These are phyloP conservation scores for Cruciata laevipes DNA, from an alignment of 257 asterid genomes.

Conservation along the genomic window DNA sequence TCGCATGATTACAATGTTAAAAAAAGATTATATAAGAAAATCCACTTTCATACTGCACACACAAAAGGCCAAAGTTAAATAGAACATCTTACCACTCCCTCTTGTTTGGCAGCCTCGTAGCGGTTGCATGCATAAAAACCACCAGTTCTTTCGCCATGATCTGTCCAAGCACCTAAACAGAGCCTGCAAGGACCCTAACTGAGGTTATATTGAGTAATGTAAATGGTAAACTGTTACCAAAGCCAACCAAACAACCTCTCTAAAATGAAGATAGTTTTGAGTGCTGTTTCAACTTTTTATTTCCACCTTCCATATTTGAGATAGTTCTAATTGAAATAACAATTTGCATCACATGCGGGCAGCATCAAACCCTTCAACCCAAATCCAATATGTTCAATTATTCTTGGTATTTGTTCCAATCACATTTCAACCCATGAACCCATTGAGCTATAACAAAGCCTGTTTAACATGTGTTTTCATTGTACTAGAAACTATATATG, in stretches of 20 bases:
- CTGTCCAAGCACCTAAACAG: conserved; percentile 96
- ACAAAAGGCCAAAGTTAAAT: background rate
- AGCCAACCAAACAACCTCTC: background rate
- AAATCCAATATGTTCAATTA: background rate
- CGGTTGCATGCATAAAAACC: conserved; percentile 99
- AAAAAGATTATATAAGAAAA: background rate
- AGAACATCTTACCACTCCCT: conserved; percentile 62
- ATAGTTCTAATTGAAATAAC: background rate
- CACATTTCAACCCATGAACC: background rate
- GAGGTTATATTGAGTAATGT: background rate
- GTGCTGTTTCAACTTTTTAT: background rate
- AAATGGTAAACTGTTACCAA: background rate
- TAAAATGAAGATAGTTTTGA: background rate
- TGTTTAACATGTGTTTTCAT: background rate
- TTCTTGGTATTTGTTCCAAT: background rate
- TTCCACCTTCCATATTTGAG: background rate
- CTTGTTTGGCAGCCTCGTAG: conserved; percentile 97
- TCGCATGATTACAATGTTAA: background rate
- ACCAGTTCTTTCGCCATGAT: conserved; percentile 99
- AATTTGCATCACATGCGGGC: background rate
- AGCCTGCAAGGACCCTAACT: conserved; percentile 44
- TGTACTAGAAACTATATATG: background rate
- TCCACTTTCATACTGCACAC: background rate
- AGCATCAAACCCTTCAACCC: background rate
- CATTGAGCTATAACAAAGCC: background rate